These are phyloP conservation scores for Colletotrichum chlorophyti DNA, from an alignment of 2,329 filamentous ascomycete species.

Conservation along the genomic window DNA sequence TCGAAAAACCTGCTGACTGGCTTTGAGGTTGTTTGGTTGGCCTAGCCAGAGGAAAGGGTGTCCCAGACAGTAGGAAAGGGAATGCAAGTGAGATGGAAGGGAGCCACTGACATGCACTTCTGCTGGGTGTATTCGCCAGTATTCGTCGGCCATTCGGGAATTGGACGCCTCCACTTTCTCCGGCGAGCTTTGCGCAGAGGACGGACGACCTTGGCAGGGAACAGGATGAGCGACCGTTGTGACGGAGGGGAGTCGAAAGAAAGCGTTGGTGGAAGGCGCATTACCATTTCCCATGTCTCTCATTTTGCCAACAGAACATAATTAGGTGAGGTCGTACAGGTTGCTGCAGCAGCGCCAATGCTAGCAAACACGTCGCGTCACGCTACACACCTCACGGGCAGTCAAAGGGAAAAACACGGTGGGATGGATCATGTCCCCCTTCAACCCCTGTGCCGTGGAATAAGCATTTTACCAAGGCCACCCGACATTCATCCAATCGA, in stretches of 20 bases:
- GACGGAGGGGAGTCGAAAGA: background rate
- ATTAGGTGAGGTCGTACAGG: too few relatives aligned
- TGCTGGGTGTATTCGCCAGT: background rate
- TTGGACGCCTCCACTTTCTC: conserved; percentile 1
- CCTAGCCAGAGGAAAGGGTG: conserved; percentile 2
- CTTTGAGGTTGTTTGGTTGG: conserved; percentile 10
- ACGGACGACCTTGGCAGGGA: conserved; percentile 11
- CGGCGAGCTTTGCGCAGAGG: background rate
- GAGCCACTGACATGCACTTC: conserved; percentile 7
- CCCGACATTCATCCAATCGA: conserved; percentile 1
- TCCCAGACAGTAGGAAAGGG: background rate
- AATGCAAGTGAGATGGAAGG: conserved; percentile 5
- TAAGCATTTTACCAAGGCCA: conserved; percentile 10
- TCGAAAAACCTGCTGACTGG: conserved; percentile 17
- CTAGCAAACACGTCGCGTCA: conserved; percentile 17
- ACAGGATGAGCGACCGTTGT: conserved; percentile 12
- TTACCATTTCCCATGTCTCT: too few relatives aligned
- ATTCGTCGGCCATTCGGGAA: conserved; percentile 4
- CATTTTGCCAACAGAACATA: too few relatives aligned
- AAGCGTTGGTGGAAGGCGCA: too few relatives aligned
- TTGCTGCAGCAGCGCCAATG: too few relatives aligned
- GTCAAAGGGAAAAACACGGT: too few relatives aligned
- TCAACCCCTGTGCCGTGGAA: conserved; percentile 13
- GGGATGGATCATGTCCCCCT: too few relatives aligned
- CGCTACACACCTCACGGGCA: too few relatives aligned